These are phyloP conservation scores for Auriscalpium vulgare DNA, from an alignment of 768 basidiomycete species.

Conservation along the genomic window DNA sequence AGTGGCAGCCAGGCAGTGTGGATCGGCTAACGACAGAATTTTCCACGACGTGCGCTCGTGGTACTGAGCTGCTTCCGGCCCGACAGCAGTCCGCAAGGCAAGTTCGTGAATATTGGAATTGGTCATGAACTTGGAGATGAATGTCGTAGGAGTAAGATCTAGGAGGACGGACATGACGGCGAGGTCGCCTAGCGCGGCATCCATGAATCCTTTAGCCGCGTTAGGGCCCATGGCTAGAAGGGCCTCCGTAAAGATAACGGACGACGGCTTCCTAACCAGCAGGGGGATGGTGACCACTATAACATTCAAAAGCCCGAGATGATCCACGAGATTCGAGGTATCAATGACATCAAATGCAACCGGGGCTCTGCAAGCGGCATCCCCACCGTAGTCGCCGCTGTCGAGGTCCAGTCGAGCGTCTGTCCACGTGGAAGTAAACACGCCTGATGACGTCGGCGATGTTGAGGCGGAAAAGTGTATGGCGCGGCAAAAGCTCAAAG, in stretches of 20 bases:
- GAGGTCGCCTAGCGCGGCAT: not conserved
- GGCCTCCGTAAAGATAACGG: conserved; percentile 36
- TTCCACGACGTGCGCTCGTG: not conserved
- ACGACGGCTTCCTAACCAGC: conserved; percentile 19
- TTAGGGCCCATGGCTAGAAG: conserved; percentile 25
- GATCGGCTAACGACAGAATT: conserved; percentile 8
- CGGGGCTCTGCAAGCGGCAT: conserved; percentile 23
- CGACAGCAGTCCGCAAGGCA: not conserved
- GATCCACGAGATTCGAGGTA: conserved; percentile 42
- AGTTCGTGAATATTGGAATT: not conserved
- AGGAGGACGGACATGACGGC: not conserved
- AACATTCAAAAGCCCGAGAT: conserved; percentile 40
- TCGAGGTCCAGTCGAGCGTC: conserved; percentile 25
- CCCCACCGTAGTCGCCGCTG: conserved; percentile 19
- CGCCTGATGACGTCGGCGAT: conserved; percentile 20
- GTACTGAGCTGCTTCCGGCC: not conserved
- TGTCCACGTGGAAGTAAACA: conserved; percentile 26
- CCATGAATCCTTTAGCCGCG: conserved; percentile 4
- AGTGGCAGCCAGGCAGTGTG: not conserved
- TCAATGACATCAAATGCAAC: conserved; percentile 38
- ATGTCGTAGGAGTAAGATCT: not conserved
- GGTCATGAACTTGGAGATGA: not conserved
- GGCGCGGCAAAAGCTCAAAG: conserved; percentile 26
- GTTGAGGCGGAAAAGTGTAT: not conserved
- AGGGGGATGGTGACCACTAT: conserved; percentile 32